These are phyloP conservation scores for Fusarium proliferatum DNA, from an alignment of 2,329 filamentous ascomycete species.

Conservation along the genomic window DNA sequence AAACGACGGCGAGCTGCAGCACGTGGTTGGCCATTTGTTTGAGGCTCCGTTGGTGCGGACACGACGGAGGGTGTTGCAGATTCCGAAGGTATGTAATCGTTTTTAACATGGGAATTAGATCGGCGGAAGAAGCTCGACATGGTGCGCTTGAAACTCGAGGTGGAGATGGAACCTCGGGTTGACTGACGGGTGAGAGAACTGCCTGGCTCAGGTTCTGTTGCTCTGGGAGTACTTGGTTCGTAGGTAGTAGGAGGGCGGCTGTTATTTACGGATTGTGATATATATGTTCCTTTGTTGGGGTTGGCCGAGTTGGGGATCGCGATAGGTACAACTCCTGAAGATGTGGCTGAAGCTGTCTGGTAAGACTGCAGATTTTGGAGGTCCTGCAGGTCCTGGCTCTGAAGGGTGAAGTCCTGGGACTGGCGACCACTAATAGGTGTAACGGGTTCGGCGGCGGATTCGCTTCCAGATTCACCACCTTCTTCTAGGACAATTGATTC, in stretches of 20 bases:
- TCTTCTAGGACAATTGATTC: constrained; percentile 64
- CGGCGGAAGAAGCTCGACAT: constrained; percentile 63
- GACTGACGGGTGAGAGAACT: constrained; percentile 53
- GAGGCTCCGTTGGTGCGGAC: constrained; percentile 41
- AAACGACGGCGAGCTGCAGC: constrained; percentile 52
- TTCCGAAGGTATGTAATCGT: constrained; percentile 37
- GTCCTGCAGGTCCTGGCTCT: constrained; percentile 54
- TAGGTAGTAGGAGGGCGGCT: constrained; percentile 32
- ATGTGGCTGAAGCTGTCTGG: constrained; percentile 34
- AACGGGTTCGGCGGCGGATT: constrained; percentile 68
- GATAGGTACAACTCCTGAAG: constrained; percentile 38
- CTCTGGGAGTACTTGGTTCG: constrained; percentile 39
- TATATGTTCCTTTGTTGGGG: constrained; percentile 28
- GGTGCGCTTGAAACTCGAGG: constrained; percentile 60
- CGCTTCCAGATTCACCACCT: constrained; percentile 70
- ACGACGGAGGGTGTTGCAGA: constrained; percentile 43
- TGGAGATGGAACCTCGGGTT: constrained; percentile 56
- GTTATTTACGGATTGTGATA: constrained; percentile 26
- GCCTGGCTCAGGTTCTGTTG: constrained; percentile 42
- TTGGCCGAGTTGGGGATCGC: constrained; percentile 30
- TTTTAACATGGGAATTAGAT: constrained; percentile 51
- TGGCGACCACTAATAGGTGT: constrained; percentile 69
- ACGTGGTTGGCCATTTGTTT: constrained; percentile 46
- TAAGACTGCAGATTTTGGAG: constrained; percentile 44
- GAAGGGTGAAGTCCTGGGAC: constrained; percentile 64